Percentiles rank a stretch among this genome's conserved stretches.
phyloP scores from a whole-genome alignment of 1,284 basidiomycete genomes.

The Malassezia slooffiae region DNA sequence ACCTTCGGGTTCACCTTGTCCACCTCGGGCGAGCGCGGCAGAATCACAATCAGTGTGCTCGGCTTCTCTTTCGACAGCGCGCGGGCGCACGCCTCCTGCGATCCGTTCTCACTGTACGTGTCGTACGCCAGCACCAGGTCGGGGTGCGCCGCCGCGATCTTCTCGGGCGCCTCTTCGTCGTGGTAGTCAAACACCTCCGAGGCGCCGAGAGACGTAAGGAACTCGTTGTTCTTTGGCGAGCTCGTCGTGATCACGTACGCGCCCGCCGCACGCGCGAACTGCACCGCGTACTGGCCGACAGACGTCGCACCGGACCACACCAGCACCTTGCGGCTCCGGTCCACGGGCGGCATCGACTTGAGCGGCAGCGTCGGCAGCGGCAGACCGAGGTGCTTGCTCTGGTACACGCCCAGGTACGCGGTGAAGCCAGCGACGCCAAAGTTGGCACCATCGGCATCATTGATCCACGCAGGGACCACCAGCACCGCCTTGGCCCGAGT shows the following conservation, averaged over 20 bases:
- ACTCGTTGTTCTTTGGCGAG: conserved; percentile 42
- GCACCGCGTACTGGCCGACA: conserved; percentile 50
- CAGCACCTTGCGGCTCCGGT: conserved; percentile 26
- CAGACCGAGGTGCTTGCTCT: conserved; percentile 17
- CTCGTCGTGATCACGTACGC: conserved; percentile 52
- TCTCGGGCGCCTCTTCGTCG: conserved; percentile 38
- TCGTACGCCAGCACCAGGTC: conserved; percentile 34
- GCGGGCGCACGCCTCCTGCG: conserved; percentile 24
- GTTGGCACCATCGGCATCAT: conserved; percentile 19
- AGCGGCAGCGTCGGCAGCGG: conserved; percentile 16
- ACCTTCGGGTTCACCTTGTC: conserved; percentile 26
- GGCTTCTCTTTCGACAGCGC: conserved; percentile 22
- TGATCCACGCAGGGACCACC: conserved; percentile 27
- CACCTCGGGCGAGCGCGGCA: conserved; percentile 32
- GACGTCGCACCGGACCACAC: conserved; percentile 55
- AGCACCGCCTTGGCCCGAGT: conserved; percentile 25
- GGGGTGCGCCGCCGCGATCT: conserved; percentile 33
- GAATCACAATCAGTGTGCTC: conserved; percentile 27
- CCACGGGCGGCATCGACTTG: conserved; percentile 16
- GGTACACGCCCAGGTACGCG: conserved; percentile 18
- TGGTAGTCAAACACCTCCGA: conserved; percentile 50
- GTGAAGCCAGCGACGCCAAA: conserved; percentile 36
- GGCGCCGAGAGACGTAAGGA: conserved; percentile 35
- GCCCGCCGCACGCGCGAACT: conserved; percentile 46
- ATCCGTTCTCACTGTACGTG: conserved; percentile 38